These are phyloP conservation scores for Nannochloropsis salina DNA, from an alignment of 108 stramenopile species.

Conservation along the genomic window DNA sequence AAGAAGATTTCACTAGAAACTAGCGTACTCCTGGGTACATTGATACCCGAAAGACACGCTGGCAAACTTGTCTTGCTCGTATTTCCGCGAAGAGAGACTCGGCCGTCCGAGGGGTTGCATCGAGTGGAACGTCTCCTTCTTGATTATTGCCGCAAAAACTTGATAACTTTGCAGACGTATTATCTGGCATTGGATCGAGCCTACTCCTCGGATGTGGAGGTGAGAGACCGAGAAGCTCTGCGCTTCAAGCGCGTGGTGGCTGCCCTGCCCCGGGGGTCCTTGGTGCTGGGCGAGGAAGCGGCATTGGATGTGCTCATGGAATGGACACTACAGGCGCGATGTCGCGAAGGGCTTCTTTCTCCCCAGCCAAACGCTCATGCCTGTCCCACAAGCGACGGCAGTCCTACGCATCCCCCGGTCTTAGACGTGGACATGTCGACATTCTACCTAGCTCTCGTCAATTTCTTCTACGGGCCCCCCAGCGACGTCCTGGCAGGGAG, in stretches of 20 bases:
- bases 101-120: not conserved
- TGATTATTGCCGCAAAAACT: not conserved
- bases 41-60: not conserved
- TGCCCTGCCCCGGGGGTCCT: not conserved
- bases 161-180: not conserved
- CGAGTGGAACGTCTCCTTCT: not conserved
- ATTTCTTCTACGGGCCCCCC: constrained; percentile 14
- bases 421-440: constrained; percentile 10
- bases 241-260: not conserved
- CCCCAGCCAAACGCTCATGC: not conserved
- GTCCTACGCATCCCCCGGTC: not conserved
- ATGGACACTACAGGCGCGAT: not conserved
- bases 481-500: not conserved
- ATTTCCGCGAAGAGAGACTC: not conserved
- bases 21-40: not conserved
- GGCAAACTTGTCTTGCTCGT: not conserved
- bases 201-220: not conserved
- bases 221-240: not conserved
- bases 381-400: not conserved
- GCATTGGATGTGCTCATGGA: not conserved
- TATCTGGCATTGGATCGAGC: constrained; percentile 16
- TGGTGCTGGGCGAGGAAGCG: not conserved
- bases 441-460: not conserved
- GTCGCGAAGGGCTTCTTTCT: not conserved
- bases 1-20: not conserved